Evolutionary conservation across 768 basidiomycete species (phyloP).

Genomic region (Tylopilus sp.): DNA sequence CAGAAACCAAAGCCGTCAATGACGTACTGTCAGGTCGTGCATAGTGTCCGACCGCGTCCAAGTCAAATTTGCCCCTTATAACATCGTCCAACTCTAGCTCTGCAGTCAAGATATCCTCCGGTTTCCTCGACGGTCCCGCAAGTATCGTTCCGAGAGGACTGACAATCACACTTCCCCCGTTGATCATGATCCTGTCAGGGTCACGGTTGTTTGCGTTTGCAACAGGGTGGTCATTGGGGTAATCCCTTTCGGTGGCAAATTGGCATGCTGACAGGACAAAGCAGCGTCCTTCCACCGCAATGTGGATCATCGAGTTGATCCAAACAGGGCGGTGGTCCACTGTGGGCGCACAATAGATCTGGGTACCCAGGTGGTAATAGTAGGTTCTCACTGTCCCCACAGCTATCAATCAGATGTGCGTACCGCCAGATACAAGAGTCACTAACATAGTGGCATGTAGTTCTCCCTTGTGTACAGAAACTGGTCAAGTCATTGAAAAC

Average conservation of each 20-base stretch:
- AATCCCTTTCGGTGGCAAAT: slow-evolving; percentile 53
- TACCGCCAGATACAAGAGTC: neutral
- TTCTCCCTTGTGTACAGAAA: slow-evolving; percentile 52
- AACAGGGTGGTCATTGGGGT: slow-evolving; percentile 46
- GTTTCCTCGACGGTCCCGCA: slow-evolving; percentile 53
- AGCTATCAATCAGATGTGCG: neutral
- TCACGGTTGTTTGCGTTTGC: slow-evolving; percentile 34
- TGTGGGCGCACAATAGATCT: slow-evolving; percentile 65
- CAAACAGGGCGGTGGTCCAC: slow-evolving; percentile 57
- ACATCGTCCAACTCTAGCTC: slow-evolving; percentile 59
- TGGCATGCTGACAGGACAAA: slow-evolving; percentile 66
- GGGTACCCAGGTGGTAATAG: slow-evolving; percentile 57
- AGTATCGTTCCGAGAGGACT: slow-evolving; percentile 54
- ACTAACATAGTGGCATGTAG: slow-evolving; percentile 61
- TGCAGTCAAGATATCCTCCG: slow-evolving; percentile 53
- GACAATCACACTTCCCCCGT: slow-evolving; percentile 60
- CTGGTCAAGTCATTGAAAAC: neutral
- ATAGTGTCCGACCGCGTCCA: slow-evolving; percentile 63
- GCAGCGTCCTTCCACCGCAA: slow-evolving; percentile 66
- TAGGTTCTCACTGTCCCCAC: slow-evolving; percentile 48
- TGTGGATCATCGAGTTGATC: slow-evolving; percentile 57
- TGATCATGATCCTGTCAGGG: slow-evolving; percentile 53
- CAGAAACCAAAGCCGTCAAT: neutral
- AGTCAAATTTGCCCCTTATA: slow-evolving; percentile 55
- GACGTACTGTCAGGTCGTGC: slow-evolving; percentile 52